Evolutionary conservation across 345 rosid species (phyloP).

Genomic region (Chamaenerion angustifolium): DNA sequence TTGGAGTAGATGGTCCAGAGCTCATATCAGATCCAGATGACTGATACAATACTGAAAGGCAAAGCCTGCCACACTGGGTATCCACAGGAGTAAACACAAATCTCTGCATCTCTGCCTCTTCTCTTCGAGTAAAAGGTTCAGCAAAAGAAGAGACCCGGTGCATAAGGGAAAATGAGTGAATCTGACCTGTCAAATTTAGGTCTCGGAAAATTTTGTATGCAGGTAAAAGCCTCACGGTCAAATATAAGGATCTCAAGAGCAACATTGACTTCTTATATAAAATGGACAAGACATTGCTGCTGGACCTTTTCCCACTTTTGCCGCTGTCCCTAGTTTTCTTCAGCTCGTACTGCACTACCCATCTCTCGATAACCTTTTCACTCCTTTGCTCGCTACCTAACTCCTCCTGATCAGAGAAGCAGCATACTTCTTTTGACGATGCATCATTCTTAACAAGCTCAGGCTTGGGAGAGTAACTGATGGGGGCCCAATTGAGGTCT

Average conservation of each 20-base stretch:
- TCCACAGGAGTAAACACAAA: constrained; percentile 80
- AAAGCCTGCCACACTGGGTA: constrained; percentile 69
- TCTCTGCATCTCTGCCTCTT: constrained; percentile 76
- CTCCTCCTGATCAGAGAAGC: constrained; percentile 63
- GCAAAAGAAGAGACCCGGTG: constrained; percentile 68
- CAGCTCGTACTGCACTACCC: constrained; percentile 76
- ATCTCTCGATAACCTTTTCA: constrained; percentile 80
- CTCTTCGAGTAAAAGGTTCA: constrained; percentile 73
- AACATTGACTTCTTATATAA: constrained; percentile 70
- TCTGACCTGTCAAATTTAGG: constrained; percentile 61
- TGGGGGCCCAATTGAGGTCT: constrained; percentile 34
- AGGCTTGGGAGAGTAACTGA: constrained; percentile 26
- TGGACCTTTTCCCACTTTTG: constrained; percentile 50
- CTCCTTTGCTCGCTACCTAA: constrained; percentile 30
- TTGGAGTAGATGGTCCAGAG: constrained; percentile 56
- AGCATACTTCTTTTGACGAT: constrained; percentile 27
- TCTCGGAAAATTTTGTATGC: constrained; percentile 75
- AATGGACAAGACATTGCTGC: constrained; percentile 36
- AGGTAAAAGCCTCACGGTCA: constrained; percentile 76
- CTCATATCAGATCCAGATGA: constrained; percentile 47
- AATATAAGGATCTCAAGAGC: constrained; percentile 76
- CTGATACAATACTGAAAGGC: constrained; percentile 61
- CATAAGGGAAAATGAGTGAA: constrained; percentile 40
- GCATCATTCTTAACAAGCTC: constrained; percentile 40
- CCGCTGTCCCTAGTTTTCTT: constrained; percentile 40